Evolutionary conservation across 208 protist species (phyloP), one percentile per base, ranked within the genome.

Genomic region (Trypanosoma caninum): DNA sequence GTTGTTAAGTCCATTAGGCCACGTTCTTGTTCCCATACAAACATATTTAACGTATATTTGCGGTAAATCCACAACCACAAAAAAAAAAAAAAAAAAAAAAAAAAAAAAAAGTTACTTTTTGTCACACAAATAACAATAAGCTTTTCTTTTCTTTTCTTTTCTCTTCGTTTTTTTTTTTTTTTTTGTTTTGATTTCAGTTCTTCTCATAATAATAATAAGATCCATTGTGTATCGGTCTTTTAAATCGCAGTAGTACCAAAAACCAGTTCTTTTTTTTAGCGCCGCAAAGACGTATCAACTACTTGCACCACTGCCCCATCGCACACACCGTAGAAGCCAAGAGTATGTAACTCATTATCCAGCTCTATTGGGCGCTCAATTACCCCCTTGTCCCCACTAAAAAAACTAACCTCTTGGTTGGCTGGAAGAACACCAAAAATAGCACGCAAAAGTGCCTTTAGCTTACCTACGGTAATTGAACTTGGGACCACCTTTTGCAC

Each of bases 281-380:
- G 44, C 25, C 73, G 67, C 22, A 95, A 48, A 1, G 85, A 92
- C 46, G 73, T 76, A 56, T 95, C 85, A n/a, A 67, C 48, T 23
- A 95, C 80, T 33, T 63, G 53, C 38, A 95, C 61, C 28, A 82
- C 72, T n/a, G 72, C 59, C 5, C 89, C 84, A 38, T 84, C 65
- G 3, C 72, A 77, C 10, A 95, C 79, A 1, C 89, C 89, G 56
- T 84, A 93, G 60, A 85, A 93, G 5, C 59, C 74, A 13, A 95
- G 71, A 22, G 74, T 86, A 68, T 91, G 76, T 46, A 73, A 59
- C 55, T 91, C 89, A 41, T 90, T 87, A 28, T 84, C 73, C 23
- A 93, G 70, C 47, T 60, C 55, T 31, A 72, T 75, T 20, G 75
- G 65, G 42, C 56, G 58, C 40, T 78, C 74, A 23, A 87, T 57